These are phyloP conservation scores for Aspergillus funiculosus DNA, from an alignment of 495 filamentous ascomycete genomes.

Conservation along the genomic window DNA sequence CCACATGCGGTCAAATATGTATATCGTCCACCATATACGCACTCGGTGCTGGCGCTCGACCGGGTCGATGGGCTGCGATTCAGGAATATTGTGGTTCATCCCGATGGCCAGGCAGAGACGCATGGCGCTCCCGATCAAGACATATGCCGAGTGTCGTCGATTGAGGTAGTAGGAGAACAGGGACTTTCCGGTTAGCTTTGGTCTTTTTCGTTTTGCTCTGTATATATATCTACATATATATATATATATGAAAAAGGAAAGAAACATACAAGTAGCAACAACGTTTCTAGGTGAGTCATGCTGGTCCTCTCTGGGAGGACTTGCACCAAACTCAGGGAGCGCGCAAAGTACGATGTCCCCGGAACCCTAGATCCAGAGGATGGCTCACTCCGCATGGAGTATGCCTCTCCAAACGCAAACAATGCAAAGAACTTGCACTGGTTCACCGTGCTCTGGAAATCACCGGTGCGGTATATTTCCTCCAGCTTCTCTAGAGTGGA, in stretches of 20 bases:
- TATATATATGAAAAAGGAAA: too few relatives aligned
- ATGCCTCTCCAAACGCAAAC: conserved; percentile 42
- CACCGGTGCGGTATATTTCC: conserved; percentile 35
- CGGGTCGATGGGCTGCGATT: conserved; percentile 42
- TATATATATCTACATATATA: too few relatives aligned
- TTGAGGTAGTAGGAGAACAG: conserved; percentile 44
- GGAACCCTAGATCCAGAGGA: conserved; percentile 33
- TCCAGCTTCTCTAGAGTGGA: conserved; percentile 40
- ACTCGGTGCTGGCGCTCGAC: conserved; percentile 42
- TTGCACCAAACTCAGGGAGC: conserved; percentile 38
- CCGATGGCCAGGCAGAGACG: conserved; percentile 39
- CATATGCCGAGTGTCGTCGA: conserved; percentile 39
- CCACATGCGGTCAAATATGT: conserved; percentile 47
- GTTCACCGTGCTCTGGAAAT: conserved; percentile 31
- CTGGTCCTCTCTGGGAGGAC: conserved; percentile 39
- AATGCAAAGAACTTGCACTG: conserved; percentile 43
- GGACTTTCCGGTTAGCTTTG: conserved; percentile 23
- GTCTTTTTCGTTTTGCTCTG: neutral
- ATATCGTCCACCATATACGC: conserved; percentile 45
- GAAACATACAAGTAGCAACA: conserved; percentile 33
- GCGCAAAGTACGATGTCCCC: conserved; percentile 41
- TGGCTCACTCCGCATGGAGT: conserved; percentile 35
- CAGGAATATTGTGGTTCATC: conserved; percentile 43
- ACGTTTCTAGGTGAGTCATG: conserved; percentile 38
- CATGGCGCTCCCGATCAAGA: conserved; percentile 40